Evolutionary conservation across 176 grass and related monocot genomes (phyloP).

Genomic region (Triticum dicoccoides): DNA sequence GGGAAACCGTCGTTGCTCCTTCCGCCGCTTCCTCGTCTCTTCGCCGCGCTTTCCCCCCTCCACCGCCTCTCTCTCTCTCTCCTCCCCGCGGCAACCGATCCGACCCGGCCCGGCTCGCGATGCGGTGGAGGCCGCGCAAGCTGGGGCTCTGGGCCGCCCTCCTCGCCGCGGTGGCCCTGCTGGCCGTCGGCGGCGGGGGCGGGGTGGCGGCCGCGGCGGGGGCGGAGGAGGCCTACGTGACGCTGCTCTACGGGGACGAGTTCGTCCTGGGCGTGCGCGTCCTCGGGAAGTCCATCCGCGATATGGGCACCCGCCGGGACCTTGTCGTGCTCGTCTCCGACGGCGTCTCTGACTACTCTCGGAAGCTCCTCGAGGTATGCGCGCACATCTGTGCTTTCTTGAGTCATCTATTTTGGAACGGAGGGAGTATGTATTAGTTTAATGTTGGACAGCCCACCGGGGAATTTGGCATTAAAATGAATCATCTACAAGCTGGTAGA

Average conservation of each 20-base stretch:
- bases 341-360: constrained; percentile 63
- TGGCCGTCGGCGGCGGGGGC: background rate
- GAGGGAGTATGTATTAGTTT: background rate
- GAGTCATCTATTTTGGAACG: no score
- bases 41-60: background rate
- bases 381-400: background rate
- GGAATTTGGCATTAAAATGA: background rate
- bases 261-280: constrained; percentile 79
- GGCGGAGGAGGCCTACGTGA: constrained; percentile 60
- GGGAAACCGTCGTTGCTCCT: background rate
- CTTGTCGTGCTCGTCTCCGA: constrained; percentile 74
- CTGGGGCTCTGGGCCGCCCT: constrained; percentile 22
- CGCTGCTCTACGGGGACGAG: constrained; percentile 76
- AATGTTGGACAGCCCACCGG: background rate
- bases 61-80: background rate
- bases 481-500: background rate
- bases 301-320: constrained; percentile 51
- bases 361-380: constrained; percentile 59
- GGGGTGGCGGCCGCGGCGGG: background rate
- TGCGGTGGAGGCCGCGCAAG: background rate
- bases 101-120: background rate
- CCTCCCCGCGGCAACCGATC: background rate
- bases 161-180: constrained; percentile 17
- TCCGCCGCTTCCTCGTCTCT: background rate
- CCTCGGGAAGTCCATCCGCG: constrained; percentile 70